Evolutionary conservation across 305 asterid species (phyloP).

Genomic region (Fraxinus velutina): DNA sequence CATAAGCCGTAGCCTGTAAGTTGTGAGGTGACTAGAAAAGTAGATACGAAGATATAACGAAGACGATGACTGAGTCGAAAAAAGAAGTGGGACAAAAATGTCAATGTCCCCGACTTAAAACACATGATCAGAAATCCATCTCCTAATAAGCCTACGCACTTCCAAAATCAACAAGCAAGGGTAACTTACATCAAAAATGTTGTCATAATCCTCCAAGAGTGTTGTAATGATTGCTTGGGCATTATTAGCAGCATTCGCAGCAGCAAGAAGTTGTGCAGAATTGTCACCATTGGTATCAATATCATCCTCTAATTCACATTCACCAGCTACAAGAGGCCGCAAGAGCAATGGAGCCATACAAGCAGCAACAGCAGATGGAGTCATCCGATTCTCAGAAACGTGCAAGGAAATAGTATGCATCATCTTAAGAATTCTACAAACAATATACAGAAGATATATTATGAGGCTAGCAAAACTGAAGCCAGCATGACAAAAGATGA

Average conservation of each 20-base stretch:
- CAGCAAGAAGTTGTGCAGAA: slow-evolving; percentile 96
- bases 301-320: slow-evolving; percentile 92
- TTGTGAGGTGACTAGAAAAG: slow-evolving; percentile 6
- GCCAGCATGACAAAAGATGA: neutral
- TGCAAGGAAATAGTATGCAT: slow-evolving; percentile 78
- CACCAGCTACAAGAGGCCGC: slow-evolving; percentile 97
- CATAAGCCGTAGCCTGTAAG: slow-evolving; percentile 9
- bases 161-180: slow-evolving; percentile 17
- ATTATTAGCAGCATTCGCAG: slow-evolving; percentile 96
- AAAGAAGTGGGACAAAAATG: neutral
- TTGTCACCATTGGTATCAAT: slow-evolving; percentile 72
- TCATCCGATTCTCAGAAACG: slow-evolving; percentile 85
- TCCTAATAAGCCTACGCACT: slow-evolving; percentile 16
- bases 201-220: slow-evolving; percentile 87
- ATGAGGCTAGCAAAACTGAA: slow-evolving; percentile 20
- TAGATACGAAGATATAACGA: slow-evolving; percentile 12
- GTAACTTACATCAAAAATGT: slow-evolving; percentile 68
- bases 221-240: slow-evolving; percentile 91
- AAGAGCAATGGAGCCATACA: slow-evolving; percentile 99
- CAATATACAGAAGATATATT: slow-evolving; percentile 18
- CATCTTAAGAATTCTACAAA: slow-evolving; percentile 76
- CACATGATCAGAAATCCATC: neutral
- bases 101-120: slow-evolving; percentile 5
- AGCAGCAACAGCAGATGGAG: slow-evolving; percentile 95
- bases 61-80: neutral